Evolutionary conservation across 352 stramenopile species (phyloP).

Genomic region (Globisporangium rhizosaccharum): DNA sequence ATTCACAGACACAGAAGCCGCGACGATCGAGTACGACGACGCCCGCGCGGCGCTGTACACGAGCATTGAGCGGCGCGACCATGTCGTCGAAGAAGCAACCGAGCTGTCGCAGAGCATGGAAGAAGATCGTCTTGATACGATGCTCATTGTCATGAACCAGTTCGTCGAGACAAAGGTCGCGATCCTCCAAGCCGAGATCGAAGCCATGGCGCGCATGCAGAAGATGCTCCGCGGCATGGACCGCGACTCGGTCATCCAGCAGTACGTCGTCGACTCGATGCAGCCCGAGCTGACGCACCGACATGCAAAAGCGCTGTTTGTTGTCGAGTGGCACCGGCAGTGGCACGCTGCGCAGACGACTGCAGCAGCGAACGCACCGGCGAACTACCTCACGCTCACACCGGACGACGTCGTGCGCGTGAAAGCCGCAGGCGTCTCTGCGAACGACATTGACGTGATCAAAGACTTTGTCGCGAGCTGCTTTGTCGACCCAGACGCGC

Average conservation of each 20-base stretch:
- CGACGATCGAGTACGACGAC: slow-evolving; percentile 58
- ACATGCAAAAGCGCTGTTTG: slow-evolving; percentile 65
- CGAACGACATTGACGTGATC: slow-evolving; percentile 76
- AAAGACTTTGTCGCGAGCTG: slow-evolving; percentile 85
- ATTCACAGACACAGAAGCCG: slow-evolving; percentile 57
- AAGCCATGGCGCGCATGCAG: slow-evolving; percentile 62
- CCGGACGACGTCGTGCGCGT: slow-evolving; percentile 46
- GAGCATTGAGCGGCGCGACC: slow-evolving; percentile 68
- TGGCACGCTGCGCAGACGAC: slow-evolving; percentile 56
- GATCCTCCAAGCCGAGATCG: slow-evolving; percentile 78
- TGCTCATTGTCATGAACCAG: slow-evolving; percentile 81
- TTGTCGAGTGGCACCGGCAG: slow-evolving; percentile 75
- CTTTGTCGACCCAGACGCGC: slow-evolving; percentile 59
- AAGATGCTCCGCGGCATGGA: slow-evolving; percentile 68
- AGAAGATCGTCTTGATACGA: slow-evolving; percentile 79
- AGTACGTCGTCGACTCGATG: slow-evolving; percentile 83
- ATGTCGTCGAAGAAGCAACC: slow-evolving; percentile 78
- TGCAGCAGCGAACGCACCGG: slow-evolving; percentile 33
- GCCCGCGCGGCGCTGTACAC: slow-evolving; percentile 40
- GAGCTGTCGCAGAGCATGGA: slow-evolving; percentile 76
- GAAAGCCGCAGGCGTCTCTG: slow-evolving; percentile 51
- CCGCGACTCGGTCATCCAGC: slow-evolving; percentile 78
- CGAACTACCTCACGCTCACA: slow-evolving; percentile 36
- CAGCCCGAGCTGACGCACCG: slow-evolving; percentile 75
- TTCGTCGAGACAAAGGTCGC: slow-evolving; percentile 83